Conservation (phyloP, 495 filamentous ascomycete species). For the Darksidea phi region DNA sequence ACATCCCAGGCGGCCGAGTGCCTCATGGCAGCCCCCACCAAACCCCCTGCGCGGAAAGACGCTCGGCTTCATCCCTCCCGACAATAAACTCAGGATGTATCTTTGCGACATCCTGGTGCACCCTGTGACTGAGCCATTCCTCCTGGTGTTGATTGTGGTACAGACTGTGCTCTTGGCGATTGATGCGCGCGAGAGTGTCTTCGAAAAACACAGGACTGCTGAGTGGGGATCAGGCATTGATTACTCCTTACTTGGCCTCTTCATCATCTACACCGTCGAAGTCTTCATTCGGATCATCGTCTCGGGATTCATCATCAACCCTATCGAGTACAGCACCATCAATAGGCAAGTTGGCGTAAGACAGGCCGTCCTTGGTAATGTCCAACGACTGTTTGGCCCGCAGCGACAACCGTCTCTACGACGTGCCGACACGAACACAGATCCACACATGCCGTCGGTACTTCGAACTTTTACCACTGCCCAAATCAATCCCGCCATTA, state of each 20-base stretch:
- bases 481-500: constrained; percentile 53
- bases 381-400: constrained; percentile 70
- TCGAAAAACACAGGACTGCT: constrained; percentile 48
- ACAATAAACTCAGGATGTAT: constrained; percentile 68
- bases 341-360: constrained; percentile 68
- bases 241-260: constrained; percentile 76
- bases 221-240: constrained; percentile 74
- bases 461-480: constrained; percentile 79
- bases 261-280: constrained; percentile 88
- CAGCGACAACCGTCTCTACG: constrained; percentile 68
- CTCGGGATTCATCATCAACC: constrained; percentile 87
- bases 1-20: constrained; percentile 4
- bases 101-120: constrained; percentile 89
- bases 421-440: constrained; percentile 38
- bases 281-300: constrained; percentile 79
- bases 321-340: constrained; percentile 78
- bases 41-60: constrained; percentile 88
- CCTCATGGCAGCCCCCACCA: constrained; percentile 49
- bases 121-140: constrained; percentile 77
- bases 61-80: constrained; percentile 78
- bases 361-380: constrained; percentile 71
- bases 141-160: constrained; percentile 81
- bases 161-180: constrained; percentile 85
- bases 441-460: constrained; percentile 64
- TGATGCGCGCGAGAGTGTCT: constrained; percentile 70